Evolutionary conservation across 1,284 basidiomycete genomes (phyloP).

Genomic region (Wolfiporia cocos): DNA sequence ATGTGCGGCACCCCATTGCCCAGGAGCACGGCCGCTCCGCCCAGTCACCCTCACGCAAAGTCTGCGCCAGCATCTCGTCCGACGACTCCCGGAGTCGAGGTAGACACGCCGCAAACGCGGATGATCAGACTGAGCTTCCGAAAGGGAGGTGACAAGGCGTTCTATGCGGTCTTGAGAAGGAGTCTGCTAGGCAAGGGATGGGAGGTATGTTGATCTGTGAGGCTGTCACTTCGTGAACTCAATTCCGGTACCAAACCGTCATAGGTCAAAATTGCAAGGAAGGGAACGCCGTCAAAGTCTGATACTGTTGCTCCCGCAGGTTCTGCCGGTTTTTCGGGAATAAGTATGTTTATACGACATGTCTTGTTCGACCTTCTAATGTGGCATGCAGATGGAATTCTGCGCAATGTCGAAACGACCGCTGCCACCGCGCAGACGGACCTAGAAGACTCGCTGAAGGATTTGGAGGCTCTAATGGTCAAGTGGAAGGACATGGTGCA

Average conservation of each 20-base stretch:
- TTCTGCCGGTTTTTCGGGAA: conserved; percentile 32
- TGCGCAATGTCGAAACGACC: conserved; percentile 67
- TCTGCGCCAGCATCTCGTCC: conserved; percentile 59
- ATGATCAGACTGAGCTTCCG: conserved; percentile 83
- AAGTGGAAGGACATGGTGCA: conserved; percentile 93
- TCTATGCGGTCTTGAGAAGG: conserved; percentile 78
- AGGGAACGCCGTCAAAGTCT: neutral
- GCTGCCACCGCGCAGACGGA: conserved; percentile 58
- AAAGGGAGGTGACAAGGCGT: conserved; percentile 82
- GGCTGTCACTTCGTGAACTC: neutral
- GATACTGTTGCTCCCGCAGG: neutral
- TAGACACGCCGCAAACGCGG: conserved; percentile 20
- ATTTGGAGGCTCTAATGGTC: conserved; percentile 88
- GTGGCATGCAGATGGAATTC: conserved; percentile 61
- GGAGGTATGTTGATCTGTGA: conserved; percentile 48
- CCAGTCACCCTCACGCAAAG: conserved; percentile 31
- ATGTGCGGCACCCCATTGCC: conserved; percentile 76
- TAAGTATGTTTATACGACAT: conserved; percentile 35
- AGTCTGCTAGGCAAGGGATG: conserved; percentile 78
- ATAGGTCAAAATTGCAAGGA: neutral
- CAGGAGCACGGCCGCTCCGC: conserved; percentile 23
- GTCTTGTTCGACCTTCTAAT: conserved; percentile 3
- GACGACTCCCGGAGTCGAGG: conserved; percentile 37
- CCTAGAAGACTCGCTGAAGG: conserved; percentile 78
- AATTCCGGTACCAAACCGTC: no score